A percentile compares a stretch with the other conserved stretches of the same genome.
phyloP scores from a whole-genome alignment of 1,284 basidiomycete genomes.

The Ustilago esculenta region DNA sequence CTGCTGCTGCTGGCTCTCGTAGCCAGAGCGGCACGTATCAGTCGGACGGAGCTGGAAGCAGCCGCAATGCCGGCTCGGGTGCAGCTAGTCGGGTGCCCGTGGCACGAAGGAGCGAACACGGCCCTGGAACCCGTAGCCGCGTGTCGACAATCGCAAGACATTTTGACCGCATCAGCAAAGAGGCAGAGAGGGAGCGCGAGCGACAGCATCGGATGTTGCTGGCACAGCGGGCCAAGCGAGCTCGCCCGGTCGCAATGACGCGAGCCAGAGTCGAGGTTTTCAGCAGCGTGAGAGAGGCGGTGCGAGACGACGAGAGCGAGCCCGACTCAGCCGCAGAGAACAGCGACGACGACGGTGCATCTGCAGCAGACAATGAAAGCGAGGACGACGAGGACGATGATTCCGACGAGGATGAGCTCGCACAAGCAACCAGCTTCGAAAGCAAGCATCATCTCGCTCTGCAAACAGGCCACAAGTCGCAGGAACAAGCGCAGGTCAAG shows the following conservation, averaged over 20 bases:
- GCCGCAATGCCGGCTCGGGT: constrained; percentile 15
- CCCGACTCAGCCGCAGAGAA: constrained; percentile 32
- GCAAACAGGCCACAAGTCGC: constrained; percentile 4
- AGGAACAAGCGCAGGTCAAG: constrained; percentile 5
- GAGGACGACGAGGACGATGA: constrained; percentile 49
- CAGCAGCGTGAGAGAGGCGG: constrained; percentile 89
- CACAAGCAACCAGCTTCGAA: constrained; percentile 14
- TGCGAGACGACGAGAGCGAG: constrained; percentile 76
- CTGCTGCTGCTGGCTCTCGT: constrained; percentile 3
- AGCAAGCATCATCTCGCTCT: constrained; percentile 8
- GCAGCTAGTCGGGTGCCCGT: constrained; percentile 38
- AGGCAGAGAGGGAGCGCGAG: constrained; percentile 70
- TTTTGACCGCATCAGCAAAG: constrained; percentile 70
- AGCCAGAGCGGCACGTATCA: constrained; percentile 32
- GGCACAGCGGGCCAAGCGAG: constrained; percentile 69
- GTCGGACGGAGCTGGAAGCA: constrained; percentile 28
- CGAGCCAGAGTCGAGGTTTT: constrained; percentile 89
- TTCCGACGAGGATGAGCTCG: constrained; percentile 36
- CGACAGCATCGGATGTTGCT: constrained; percentile 68
- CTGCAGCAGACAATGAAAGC: constrained; percentile 48
- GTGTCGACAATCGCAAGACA: constrained; percentile 72
- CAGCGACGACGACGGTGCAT: constrained; percentile 46
- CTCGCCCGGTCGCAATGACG: constrained; percentile 90
- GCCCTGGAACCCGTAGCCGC: constrained; percentile 45
- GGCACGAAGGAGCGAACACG: constrained; percentile 37